These are phyloP conservation scores for Passiflora organensis DNA, from an alignment of 345 rosid species.

Conservation along the genomic window DNA sequence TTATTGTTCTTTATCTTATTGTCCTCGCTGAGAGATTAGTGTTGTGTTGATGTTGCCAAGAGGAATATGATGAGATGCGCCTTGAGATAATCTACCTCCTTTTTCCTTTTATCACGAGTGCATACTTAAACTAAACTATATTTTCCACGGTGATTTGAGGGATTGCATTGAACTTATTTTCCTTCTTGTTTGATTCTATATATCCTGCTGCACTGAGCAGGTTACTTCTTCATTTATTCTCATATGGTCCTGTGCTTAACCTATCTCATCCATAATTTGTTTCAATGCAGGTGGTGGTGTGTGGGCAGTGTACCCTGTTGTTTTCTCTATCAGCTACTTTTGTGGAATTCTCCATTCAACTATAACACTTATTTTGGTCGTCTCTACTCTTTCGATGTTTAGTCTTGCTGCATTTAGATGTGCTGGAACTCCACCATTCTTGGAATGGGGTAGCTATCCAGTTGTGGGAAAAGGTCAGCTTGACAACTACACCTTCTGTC, in stretches of 20 bases:
- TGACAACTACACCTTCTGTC: constrained; percentile 72
- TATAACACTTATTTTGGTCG: constrained; percentile 37
- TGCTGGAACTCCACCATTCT: constrained; percentile 57
- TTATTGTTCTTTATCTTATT: not conserved
- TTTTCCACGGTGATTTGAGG: no score
- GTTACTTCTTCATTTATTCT: not conserved
- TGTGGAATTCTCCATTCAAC: constrained; percentile 49
- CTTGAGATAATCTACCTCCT: no score
- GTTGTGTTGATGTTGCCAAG: no score
- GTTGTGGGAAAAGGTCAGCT: constrained; percentile 68
- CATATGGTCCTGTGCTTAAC: not conserved
- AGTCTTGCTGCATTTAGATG: constrained; percentile 62
- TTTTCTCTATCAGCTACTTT: constrained; percentile 60
- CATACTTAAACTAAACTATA: no score
- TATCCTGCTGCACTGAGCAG: no score
- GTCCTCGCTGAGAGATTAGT: not conserved
- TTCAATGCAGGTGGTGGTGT: constrained; percentile 72
- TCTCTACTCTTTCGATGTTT: constrained; percentile 56
- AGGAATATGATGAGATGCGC: no score
- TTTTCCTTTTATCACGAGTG: no score
- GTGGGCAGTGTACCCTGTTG: constrained; percentile 73
- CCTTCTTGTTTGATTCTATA: no score
- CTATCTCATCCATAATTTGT: constrained; percentile 13
- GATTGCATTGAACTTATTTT: no score
- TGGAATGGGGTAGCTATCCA: constrained; percentile 80